A percentile compares a stretch with the other conserved stretches of the same genome.
Evolutionary conservation across 345 rosid species (phyloP).

Genomic region (Sonneratia caseolaris): DNA sequence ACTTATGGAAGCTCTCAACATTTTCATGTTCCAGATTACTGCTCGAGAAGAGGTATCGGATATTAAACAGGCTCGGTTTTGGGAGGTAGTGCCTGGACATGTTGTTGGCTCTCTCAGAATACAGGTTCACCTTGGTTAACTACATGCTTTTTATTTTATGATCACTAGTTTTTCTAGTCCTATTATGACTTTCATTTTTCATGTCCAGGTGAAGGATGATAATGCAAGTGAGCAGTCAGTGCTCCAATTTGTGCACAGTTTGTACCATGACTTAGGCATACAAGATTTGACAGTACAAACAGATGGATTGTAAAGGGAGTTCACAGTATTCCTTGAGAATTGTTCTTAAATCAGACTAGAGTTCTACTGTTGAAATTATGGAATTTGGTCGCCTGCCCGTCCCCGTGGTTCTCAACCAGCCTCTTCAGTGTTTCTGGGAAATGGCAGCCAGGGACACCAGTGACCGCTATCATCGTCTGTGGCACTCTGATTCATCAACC

Average conservation of each 20-base stretch:
- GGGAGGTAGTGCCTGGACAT: constrained; percentile 96
- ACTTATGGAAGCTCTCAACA: neutral
- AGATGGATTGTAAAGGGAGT: neutral
- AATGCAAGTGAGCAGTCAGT: constrained; percentile 43
- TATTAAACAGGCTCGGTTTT: constrained; percentile 73
- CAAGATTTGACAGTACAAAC: constrained; percentile 80
- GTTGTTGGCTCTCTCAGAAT: constrained; percentile 71
- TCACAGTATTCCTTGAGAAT: neutral
- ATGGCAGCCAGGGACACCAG: neutral
- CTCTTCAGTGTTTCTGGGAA: neutral
- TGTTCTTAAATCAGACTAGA: neutral
- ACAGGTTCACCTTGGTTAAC: constrained; percentile 32
- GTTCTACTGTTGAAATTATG: neutral
- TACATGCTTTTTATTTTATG: neutral
- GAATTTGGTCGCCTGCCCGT: too few relatives aligned
- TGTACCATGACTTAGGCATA: constrained; percentile 77
- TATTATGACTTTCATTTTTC: neutral
- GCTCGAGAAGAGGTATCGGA: constrained; percentile 66
- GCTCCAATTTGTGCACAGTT: constrained; percentile 49
- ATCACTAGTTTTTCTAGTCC: neutral
- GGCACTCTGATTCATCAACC: neutral
- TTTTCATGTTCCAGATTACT: constrained; percentile 34
- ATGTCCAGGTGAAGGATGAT: constrained; percentile 56
- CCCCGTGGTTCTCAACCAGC: neutral
- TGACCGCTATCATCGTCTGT: neutral